Base-by-base conservation (phyloP, 2,329 filamentous ascomycete genomes). In the Aschersonia sp. region DNA sequence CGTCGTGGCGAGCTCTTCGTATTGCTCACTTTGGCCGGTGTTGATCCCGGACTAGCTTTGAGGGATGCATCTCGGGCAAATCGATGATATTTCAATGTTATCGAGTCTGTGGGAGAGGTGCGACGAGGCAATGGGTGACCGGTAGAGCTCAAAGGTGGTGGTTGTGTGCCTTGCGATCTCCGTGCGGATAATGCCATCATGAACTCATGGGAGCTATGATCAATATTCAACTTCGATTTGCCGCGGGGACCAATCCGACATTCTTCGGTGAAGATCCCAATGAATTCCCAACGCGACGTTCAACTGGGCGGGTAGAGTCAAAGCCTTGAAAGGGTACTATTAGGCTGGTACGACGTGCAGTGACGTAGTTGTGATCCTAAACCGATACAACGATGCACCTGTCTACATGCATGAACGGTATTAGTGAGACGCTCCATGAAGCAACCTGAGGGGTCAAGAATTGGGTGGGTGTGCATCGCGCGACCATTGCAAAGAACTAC, bases 81-180 rank as follows among this genome's bases (percentile, higher is more conserved):
- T 43, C 65, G 65, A 51, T 75, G 72, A 48, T 74, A 61, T 9
- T 60, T 64, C 1, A 75, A 55, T 0, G 73, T 74, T 3, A 74
- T 60, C 4, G 73, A 76, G 31, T 68, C 65, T 42, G 65, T 64
- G 9, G 70, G 67, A 4, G 66, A 66, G 2, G 64, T 58, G 52
- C 72, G 63, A 47, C 72, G 65, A 5, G 70, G 69, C 10, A 71
- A 59, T 38, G 66, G 65, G 41, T 72, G 68, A 10, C 66, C 65
- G 4, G 56, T 61, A 38, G 56, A 42, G 49, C 59, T 53, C 45
- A 54, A 51, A 12, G 57, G 50, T 20, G 55, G 52, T 12, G 57
- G 56, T 45, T 57, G 59, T 42, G 51, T 56, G 51, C 50, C 55
- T 30, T 55, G 56, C 5, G 57, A 51, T 41, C 46, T 55, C 9